Evolutionary conservation across 2,329 filamentous ascomycete species (phyloP).

Genomic region (Nigrograna mackinnonii): DNA sequence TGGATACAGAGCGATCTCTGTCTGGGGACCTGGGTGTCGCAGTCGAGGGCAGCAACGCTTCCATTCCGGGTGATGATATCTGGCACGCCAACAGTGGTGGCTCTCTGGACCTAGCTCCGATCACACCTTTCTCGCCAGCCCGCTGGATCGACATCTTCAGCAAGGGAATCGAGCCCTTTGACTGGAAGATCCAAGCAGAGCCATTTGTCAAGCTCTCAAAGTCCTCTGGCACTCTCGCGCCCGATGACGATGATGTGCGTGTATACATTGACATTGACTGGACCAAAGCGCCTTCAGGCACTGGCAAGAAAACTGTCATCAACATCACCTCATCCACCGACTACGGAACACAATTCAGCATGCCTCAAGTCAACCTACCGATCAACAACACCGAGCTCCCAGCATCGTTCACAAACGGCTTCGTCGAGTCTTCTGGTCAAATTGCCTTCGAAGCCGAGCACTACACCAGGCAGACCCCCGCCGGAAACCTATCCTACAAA

Average conservation of each 20-base stretch:
- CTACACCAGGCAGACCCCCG: conserved; percentile 34
- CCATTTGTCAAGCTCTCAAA: conserved; percentile 42
- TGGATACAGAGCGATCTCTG: conserved; percentile 60
- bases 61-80: conserved; percentile 68
- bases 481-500: conserved; percentile 29
- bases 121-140: conserved; percentile 37
- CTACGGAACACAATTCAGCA: conserved; percentile 42
- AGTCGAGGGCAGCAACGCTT: conserved; percentile 68
- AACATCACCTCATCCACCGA: conserved; percentile 36
- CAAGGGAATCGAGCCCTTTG: conserved; percentile 32
- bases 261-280: conserved; percentile 44
- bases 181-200: conserved; percentile 40
- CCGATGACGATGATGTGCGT: conserved; percentile 33
- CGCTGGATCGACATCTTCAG: conserved; percentile 43
- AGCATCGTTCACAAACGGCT: conserved; percentile 32
- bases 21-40: conserved; percentile 66
- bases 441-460: conserved; percentile 42
- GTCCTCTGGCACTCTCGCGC: conserved; percentile 30
- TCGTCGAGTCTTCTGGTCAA: conserved; percentile 38
- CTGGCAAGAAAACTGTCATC: conserved; percentile 31
- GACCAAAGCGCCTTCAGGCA: conserved; percentile 25
- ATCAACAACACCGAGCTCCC: conserved; percentile 40
- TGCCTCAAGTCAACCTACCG: conserved; percentile 32
- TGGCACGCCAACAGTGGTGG: conserved; percentile 56
- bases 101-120: conserved; percentile 30